Percentiles rank a stretch among this genome's conserved stretches.
These are phyloP conservation scores for Phytophthora boehmeriae DNA, from an alignment of 352 stramenopile species.

Conservation along the genomic window DNA sequence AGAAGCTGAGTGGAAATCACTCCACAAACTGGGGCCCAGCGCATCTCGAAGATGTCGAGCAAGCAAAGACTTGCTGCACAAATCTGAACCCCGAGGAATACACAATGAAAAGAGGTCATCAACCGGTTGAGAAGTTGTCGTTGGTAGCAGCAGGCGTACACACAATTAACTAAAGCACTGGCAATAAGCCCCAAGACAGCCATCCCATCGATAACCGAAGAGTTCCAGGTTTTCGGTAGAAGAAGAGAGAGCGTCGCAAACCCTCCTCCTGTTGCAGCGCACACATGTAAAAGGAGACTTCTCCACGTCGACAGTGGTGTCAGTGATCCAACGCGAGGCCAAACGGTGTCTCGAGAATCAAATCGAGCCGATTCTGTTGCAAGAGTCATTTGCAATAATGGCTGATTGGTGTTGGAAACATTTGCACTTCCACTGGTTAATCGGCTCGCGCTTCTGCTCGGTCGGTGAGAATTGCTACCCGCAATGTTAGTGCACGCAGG, in stretches of 20 bases:
- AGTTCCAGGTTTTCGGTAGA: neutral
- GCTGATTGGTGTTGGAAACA: neutral
- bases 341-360: conserved; percentile 15
- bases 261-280: neutral
- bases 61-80: neutral
- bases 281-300: conserved; percentile 1
- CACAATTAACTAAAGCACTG: neutral
- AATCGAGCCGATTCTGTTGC: neutral
- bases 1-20: neutral
- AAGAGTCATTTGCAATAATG: conserved; percentile 17
- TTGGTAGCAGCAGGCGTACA: conserved; percentile 15
- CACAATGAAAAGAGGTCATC: conserved; percentile 13
- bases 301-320: conserved; percentile 1
- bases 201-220: neutral
- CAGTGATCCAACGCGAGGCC: conserved; percentile 5
- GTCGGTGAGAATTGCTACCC: neutral
- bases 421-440: too few relatives aligned
- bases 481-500: neutral
- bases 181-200: neutral
- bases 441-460: too few relatives aligned
- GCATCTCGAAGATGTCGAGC: conserved; percentile 9
- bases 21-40: conserved; percentile 6
- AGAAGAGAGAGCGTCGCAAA: conserved; percentile 10
- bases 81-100: conserved; percentile 11
- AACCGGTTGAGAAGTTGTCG: conserved; percentile 11